Percentiles rank a stretch among this genome's conserved stretches.
These are phyloP conservation scores for Panicum hallii DNA, from an alignment of 202 grass and related monocot genomes.

Conservation along the genomic window DNA sequence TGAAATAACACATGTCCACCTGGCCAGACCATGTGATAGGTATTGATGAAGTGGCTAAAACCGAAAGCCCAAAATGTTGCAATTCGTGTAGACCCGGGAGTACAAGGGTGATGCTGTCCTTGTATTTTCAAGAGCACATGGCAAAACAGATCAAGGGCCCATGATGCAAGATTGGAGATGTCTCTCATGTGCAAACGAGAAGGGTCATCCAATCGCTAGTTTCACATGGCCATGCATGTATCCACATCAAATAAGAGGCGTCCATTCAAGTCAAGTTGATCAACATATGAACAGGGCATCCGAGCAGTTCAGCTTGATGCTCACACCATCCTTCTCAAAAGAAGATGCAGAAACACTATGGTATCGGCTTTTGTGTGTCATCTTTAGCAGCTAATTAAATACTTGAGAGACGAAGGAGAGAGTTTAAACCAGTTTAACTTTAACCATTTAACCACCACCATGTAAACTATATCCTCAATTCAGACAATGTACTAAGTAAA, in stretches of 20 bases:
- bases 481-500: slow-evolving; percentile 32
- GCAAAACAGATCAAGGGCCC: slow-evolving; percentile 2
- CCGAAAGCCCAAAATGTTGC: slow-evolving; percentile 27
- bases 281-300: slow-evolving; percentile 16
- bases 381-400: slow-evolving; percentile 47
- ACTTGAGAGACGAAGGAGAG: not conserved
- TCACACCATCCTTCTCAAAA: slow-evolving; percentile 37
- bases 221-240: slow-evolving; percentile 33
- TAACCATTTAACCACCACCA: slow-evolving; percentile 22
- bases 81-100: not conserved
- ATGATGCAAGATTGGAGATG: slow-evolving; percentile 4
- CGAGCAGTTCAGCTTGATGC: not conserved
- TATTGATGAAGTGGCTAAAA: slow-evolving; percentile 13
- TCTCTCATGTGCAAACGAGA: slow-evolving; percentile 14
- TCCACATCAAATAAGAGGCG: not conserved
- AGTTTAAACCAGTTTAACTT: not conserved
- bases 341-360: not conserved
- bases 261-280: slow-evolving; percentile 28
- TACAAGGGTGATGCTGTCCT: not conserved
- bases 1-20: not conserved
- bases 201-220: slow-evolving; percentile 30
- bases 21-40: not conserved
- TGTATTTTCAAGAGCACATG: slow-evolving; percentile 8
- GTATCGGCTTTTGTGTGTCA: slow-evolving; percentile 37
- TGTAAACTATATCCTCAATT: slow-evolving; percentile 47